Conservation (phyloP, 441 rosid genomes). For the Pelargonium cotyledonis region DNA sequence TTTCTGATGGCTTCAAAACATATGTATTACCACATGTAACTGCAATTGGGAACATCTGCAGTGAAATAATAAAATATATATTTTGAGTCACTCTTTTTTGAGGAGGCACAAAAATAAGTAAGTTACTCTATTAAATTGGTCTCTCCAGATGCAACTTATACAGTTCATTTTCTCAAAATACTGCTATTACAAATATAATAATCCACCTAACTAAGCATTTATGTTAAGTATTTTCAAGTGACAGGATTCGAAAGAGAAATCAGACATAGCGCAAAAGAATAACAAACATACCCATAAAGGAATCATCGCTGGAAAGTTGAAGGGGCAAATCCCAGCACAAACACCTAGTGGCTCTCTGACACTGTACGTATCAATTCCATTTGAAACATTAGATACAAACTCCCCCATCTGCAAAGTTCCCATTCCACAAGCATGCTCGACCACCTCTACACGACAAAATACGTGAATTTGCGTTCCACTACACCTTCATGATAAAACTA, state of each 20-base stretch:
- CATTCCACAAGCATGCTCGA: constrained; percentile 95
- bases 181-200: neutral
- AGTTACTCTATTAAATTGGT: neutral
- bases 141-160: neutral
- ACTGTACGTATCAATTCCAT: constrained; percentile 86
- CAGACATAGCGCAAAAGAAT: neutral
- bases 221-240: neutral
- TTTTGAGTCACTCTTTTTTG: neutral
- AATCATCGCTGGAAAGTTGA: constrained; percentile 97
- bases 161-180: neutral
- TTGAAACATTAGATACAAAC: constrained; percentile 77
- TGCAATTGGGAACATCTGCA: constrained; percentile 94
- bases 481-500: neutral
- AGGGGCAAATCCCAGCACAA: constrained; percentile 94
- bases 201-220: too few relatives aligned
- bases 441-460: constrained; percentile 58
- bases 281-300: constrained; percentile 72
- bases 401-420: constrained; percentile 90
- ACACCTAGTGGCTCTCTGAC: constrained; percentile 88
- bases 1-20: constrained; percentile 90
- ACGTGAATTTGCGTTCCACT: neutral
- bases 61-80: constrained; percentile 10
- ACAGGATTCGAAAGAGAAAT: neutral
- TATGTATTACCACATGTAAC: constrained; percentile 89
- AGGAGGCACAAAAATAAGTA: neutral